A percentile compares a stretch with the other conserved stretches of the same genome.
phyloP scores from a whole-genome alignment of 83 land plant species.

The Thuja plicata region DNA sequence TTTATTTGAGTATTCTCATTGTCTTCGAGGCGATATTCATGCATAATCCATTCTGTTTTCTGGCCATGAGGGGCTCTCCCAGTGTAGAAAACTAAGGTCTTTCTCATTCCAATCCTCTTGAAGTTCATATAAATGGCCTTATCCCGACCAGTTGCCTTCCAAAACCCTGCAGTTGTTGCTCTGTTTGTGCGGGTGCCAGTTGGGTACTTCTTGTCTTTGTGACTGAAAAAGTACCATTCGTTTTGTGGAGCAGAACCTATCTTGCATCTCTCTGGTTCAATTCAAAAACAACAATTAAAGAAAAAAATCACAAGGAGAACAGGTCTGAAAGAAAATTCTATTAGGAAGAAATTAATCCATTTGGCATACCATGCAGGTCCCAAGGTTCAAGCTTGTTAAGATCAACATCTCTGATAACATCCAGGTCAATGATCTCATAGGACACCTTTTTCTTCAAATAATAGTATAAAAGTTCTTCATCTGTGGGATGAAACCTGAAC shows the following conservation, averaged over 20 bases:
- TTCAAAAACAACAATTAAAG: not conserved
- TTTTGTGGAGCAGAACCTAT: slow-evolving; percentile 63
- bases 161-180: slow-evolving; percentile 71
- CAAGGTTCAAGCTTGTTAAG: slow-evolving; percentile 86
- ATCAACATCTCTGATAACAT: slow-evolving; percentile 76
- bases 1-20: slow-evolving; percentile 35
- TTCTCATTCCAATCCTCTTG: slow-evolving; percentile 80
- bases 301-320: not conserved
- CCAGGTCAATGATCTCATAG: slow-evolving; percentile 64
- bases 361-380: slow-evolving; percentile 70
- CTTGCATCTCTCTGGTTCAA: slow-evolving; percentile 56
- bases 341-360: not conserved
- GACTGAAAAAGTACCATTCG: slow-evolving; percentile 87
- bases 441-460: slow-evolving; percentile 77
- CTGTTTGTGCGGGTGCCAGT: slow-evolving; percentile 77
- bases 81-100: slow-evolving; percentile 77
- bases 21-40: slow-evolving; percentile 63
- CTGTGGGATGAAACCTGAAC: slow-evolving; percentile 70
- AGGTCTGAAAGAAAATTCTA: not conserved
- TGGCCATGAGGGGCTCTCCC: slow-evolving; percentile 82
- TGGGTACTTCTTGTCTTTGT: slow-evolving; percentile 81
- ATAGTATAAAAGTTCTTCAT: slow-evolving; percentile 76
- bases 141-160: slow-evolving; percentile 90
- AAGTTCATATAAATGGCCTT: slow-evolving; percentile 59
- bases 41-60: slow-evolving; percentile 90